These are phyloP conservation scores for Vigna angularis DNA, from an alignment of 306 rosid species.

Conservation along the genomic window DNA sequence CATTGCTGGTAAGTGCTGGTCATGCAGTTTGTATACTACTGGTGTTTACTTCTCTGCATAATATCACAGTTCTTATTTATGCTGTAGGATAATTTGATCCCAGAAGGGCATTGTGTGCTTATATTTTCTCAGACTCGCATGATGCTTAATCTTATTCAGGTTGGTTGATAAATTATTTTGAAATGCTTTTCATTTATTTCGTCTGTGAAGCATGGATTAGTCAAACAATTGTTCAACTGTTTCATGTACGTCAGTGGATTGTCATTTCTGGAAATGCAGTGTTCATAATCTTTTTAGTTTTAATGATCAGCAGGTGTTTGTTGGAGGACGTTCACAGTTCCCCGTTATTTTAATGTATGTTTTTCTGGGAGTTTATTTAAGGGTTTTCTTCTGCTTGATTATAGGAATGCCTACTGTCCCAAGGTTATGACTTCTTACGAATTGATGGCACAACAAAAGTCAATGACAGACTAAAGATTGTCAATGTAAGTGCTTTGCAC, in stretches of 20 bases:
- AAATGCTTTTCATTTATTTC: conserved; percentile 9
- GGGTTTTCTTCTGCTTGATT: conserved; percentile 34
- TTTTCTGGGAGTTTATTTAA: conserved; percentile 12
- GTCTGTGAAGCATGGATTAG: not conserved
- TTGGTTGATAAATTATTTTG: conserved; percentile 38
- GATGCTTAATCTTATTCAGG: conserved; percentile 97
- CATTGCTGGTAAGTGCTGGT: conserved; percentile 71
- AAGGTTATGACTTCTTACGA: conserved; percentile 69
- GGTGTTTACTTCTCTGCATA: conserved; percentile 24
- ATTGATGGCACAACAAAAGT: conserved; percentile 97
- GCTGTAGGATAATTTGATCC: conserved; percentile 71
- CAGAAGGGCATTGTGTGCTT: conserved; percentile 83
- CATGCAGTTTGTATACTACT: conserved; percentile 21
- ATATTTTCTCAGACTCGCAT: conserved; percentile 95
- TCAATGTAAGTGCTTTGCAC: conserved; percentile 65
- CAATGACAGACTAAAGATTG: conserved; percentile 71
- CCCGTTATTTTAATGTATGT: conserved; percentile 23
- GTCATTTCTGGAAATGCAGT: conserved; percentile 3
- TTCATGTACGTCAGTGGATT: conserved; percentile 3
- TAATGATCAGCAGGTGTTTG: not conserved
- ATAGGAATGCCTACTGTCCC: conserved; percentile 68
- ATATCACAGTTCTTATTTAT: conserved; percentile 21
- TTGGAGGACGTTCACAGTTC: not conserved
- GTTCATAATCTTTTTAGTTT: conserved; percentile 4
- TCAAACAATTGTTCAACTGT: conserved; percentile 13